phyloP scores from a whole-genome alignment of 2,329 filamentous ascomycete genomes.

The Alternaria infectoria region DNA sequence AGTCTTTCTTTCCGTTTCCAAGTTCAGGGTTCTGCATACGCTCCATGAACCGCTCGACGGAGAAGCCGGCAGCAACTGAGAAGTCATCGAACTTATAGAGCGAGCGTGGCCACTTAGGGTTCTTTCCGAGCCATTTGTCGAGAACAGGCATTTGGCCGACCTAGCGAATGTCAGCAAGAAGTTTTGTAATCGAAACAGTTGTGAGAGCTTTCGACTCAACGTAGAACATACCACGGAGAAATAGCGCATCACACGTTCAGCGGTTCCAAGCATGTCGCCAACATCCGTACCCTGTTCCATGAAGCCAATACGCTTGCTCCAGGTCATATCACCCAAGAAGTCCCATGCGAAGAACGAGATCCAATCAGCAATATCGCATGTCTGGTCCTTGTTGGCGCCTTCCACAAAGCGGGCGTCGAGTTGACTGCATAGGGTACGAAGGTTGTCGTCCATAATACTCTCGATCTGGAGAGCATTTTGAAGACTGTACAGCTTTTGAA shows the following conservation, averaged over 20 bases:
- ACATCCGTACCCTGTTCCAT: slow-evolving; percentile 51
- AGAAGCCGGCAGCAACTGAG: slow-evolving; percentile 26
- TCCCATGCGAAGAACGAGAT: slow-evolving; percentile 40
- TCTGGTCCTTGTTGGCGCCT: slow-evolving; percentile 30
- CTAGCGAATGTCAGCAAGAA: slow-evolving; percentile 10
- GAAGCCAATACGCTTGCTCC: slow-evolving; percentile 52
- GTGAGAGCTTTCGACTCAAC: neutral
- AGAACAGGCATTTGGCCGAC: slow-evolving; percentile 41
- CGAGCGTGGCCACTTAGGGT: slow-evolving; percentile 23
- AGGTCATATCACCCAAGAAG: slow-evolving; percentile 51
- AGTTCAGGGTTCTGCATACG: slow-evolving; percentile 24
- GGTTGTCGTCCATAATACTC: slow-evolving; percentile 33
- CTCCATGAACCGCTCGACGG: slow-evolving; percentile 27
- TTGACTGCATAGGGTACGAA: slow-evolving; percentile 26
- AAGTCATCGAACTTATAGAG: slow-evolving; percentile 32
- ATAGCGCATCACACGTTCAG: slow-evolving; percentile 41
- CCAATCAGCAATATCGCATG: slow-evolving; percentile 43
- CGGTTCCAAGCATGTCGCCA: slow-evolving; percentile 44
- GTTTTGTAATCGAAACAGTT: neutral
- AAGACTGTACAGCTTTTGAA: slow-evolving; percentile 40
- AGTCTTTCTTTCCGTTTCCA: slow-evolving; percentile 27
- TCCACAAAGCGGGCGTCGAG: slow-evolving; percentile 37
- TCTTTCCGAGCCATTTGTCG: slow-evolving; percentile 33
- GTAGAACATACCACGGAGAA: slow-evolving; percentile 30
- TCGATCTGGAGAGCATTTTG: slow-evolving; percentile 35